phyloP scores from a whole-genome alignment of 139 green algal genomes.

The Closterium sp. region DNA sequence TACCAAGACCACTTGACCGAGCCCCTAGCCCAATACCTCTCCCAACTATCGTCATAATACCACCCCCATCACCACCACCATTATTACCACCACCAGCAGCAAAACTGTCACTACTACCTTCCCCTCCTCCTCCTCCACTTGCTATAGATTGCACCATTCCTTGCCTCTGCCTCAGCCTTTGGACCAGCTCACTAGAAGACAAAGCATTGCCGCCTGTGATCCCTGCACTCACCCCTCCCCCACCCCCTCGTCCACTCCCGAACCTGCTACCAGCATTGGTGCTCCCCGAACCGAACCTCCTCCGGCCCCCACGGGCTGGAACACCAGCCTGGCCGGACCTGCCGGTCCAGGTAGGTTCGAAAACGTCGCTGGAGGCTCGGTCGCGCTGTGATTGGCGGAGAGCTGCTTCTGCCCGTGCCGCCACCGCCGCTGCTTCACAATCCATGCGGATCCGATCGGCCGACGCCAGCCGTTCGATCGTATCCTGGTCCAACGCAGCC shows the following conservation, averaged over 20 bases:
- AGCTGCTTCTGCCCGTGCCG: slow-evolving; percentile 66
- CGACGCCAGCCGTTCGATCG: slow-evolving; percentile 76
- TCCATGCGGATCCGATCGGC: slow-evolving; percentile 59
- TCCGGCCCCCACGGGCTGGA: slow-evolving; percentile 6
- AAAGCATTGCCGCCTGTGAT: neutral
- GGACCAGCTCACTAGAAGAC: neutral
- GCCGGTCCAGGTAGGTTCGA: slow-evolving; percentile 85
- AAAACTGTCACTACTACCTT: neutral
- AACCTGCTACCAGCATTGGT: neutral
- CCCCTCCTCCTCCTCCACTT: neutral
- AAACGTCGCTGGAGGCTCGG: slow-evolving; percentile 56
- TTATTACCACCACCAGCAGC: neutral
- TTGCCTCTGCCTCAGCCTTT: neutral
- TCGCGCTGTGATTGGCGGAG: slow-evolving; percentile 61
- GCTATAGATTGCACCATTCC: neutral
- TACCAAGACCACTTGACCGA: neutral
- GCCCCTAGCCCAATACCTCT: neutral
- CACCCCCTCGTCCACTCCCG: neutral
- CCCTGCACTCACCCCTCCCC: neutral
- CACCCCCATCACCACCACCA: neutral
- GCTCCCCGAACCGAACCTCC: neutral
- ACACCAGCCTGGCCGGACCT: slow-evolving; percentile 66
- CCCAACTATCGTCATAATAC: neutral
- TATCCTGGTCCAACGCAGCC: slow-evolving; percentile 78
- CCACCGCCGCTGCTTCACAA: slow-evolving; percentile 59